These are phyloP conservation scores for Aristolochia californica DNA, from an alignment of 164 flowering plant genomes.

Conservation along the genomic window DNA sequence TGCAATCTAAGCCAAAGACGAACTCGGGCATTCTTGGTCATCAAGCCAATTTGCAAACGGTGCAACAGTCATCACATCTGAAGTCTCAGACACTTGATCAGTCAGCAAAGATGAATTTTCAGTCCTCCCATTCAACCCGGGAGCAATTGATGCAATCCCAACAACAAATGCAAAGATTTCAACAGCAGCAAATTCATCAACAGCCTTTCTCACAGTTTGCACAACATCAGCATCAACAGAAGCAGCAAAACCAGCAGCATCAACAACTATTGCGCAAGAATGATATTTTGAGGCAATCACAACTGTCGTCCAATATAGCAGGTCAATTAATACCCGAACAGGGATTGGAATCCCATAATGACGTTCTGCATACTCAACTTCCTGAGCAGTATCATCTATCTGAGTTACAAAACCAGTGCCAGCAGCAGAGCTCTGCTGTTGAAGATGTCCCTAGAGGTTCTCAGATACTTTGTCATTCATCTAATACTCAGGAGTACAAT, in stretches of 20 bases:
- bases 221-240: slow-evolving; percentile 41
- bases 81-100: slow-evolving; percentile 46
- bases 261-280: slow-evolving; percentile 34
- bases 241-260: slow-evolving; percentile 45
- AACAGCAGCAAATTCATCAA: too few species aligned
- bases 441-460: slow-evolving; percentile 30
- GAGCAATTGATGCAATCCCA: slow-evolving; percentile 36
- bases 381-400: slow-evolving; percentile 49
- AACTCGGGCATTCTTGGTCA: slow-evolving; percentile 31
- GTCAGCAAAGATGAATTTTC: slow-evolving; percentile 41
- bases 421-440: slow-evolving; percentile 25
- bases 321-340: slow-evolving; percentile 45
- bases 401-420: slow-evolving; percentile 54
- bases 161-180: slow-evolving; percentile 30
- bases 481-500: slow-evolving; percentile 26
- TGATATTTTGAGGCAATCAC: slow-evolving; percentile 46
- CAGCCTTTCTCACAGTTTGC: slow-evolving; percentile 38
- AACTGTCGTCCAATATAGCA: slow-evolving; percentile 33
- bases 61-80: slow-evolving; percentile 31
- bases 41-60: slow-evolving; percentile 36
- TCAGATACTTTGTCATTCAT: slow-evolving; percentile 29
- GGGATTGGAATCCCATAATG: slow-evolving; percentile 35
- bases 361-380: slow-evolving; percentile 34
- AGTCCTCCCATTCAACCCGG: slow-evolving; percentile 26
- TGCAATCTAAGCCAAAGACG: slow-evolving; percentile 39